phyloP scores from a whole-genome alignment of 2,329 filamentous ascomycete species.

The Fusarium avenaceum region DNA sequence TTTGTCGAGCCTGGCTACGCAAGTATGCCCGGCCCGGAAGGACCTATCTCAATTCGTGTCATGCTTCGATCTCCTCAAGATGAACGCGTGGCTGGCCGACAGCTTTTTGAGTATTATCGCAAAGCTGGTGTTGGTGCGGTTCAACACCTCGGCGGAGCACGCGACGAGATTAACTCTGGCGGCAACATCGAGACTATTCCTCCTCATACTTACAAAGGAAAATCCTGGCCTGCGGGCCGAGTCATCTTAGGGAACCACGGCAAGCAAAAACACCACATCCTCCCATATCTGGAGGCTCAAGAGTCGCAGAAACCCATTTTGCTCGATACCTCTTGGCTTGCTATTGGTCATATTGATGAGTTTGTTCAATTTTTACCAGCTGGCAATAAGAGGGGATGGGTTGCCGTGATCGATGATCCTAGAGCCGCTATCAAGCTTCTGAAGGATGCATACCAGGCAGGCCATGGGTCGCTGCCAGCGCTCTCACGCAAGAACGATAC shows the following conservation, averaged over 20 bases:
- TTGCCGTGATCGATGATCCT: constrained; percentile 38
- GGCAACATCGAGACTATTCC: constrained; percentile 46
- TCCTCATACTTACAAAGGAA: not conserved
- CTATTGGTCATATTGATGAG: constrained; percentile 47
- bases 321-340: constrained; percentile 48
- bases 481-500: constrained; percentile 7
- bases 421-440: constrained; percentile 24
- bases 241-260: not conserved
- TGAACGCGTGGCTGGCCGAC: constrained; percentile 45
- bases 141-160: constrained; percentile 33
- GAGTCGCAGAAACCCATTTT: constrained; percentile 26
- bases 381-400: constrained; percentile 42
- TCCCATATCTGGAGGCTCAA: no score
- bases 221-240: not conserved
- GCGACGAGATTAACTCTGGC: not conserved
- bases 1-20: constrained; percentile 56
- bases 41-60: constrained; percentile 50
- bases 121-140: constrained; percentile 48
- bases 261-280: no score
- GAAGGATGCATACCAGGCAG: not conserved
- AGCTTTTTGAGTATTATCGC: constrained; percentile 49
- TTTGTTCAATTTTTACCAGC: constrained; percentile 46
- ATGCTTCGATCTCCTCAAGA: constrained; percentile 50
- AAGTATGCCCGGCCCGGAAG: constrained; percentile 55
- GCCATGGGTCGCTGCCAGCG: constrained; percentile 16